phyloP scores from a whole-genome alignment of 345 rosid species.

The Durio zibethinus region DNA sequence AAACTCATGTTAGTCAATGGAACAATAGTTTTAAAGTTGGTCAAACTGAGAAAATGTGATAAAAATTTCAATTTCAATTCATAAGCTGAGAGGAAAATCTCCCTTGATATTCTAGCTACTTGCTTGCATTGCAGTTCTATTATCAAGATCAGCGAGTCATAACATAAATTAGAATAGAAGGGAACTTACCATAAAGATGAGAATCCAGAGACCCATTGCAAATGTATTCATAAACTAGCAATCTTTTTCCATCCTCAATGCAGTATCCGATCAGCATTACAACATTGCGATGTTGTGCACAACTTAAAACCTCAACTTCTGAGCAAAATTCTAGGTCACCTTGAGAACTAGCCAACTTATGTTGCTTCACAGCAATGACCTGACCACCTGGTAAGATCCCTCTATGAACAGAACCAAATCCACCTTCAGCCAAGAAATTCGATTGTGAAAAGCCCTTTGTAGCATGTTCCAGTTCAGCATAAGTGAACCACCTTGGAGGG shows the following conservation, averaged over 20 bases:
- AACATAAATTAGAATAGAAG: constrained; percentile 18
- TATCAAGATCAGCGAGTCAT: neutral
- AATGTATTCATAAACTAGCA: constrained; percentile 87
- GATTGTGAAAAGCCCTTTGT: constrained; percentile 74
- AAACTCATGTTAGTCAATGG: neutral
- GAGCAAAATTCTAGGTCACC: constrained; percentile 96
- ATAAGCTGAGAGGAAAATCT: neutral
- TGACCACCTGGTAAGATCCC: constrained; percentile 81
- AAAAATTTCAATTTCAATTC: neutral
- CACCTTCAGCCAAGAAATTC: constrained; percentile 98
- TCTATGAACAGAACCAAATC: constrained; percentile 92
- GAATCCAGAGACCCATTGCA: constrained; percentile 93
- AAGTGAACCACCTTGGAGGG: constrained; percentile 96
- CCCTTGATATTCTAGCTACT: no score
- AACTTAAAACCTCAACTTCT: constrained; percentile 94
- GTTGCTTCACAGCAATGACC: constrained; percentile 92
- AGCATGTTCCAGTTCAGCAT: constrained; percentile 72
- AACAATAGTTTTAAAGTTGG: neutral
- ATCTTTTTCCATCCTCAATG: constrained; percentile 80
- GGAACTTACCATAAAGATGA: constrained; percentile 81
- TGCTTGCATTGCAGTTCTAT: neutral
- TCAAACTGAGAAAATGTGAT: neutral
- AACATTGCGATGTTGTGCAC: constrained; percentile 98
- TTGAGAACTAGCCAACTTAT: constrained; percentile 92
- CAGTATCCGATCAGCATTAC: constrained; percentile 91